phyloP scores from a whole-genome alignment of 192 early-diverging fungal species.

The Geosiphon pyriformis region DNA sequence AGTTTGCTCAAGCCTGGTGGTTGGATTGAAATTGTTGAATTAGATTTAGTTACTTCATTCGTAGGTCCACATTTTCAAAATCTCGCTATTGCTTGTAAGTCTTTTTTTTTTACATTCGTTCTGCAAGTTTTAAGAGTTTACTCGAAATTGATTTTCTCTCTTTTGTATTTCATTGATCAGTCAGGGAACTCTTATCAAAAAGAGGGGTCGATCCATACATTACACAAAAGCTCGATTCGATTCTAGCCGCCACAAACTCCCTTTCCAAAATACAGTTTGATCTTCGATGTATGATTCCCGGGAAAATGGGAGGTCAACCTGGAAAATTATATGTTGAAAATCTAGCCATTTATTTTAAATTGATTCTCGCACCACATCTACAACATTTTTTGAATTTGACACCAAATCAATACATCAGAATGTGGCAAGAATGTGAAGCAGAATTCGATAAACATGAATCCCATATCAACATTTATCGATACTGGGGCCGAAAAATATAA shows the following conservation, averaged over 20 bases:
- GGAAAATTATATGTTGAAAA: background rate
- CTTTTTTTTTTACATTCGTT: background rate
- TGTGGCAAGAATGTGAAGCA: background rate
- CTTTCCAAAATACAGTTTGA: background rate
- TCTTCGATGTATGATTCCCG: background rate
- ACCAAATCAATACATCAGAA: background rate
- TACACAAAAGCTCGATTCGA: background rate
- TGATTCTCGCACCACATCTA: background rate
- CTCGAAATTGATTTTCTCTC: background rate
- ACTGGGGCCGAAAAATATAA: background rate
- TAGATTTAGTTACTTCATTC: background rate
- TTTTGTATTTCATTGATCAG: background rate
- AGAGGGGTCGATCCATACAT: background rate
- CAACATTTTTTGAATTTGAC: background rate
- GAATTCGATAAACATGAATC: background rate
- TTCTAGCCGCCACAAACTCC: background rate
- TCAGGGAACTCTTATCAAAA: background rate
- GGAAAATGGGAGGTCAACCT: background rate
- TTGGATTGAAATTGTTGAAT: background rate
- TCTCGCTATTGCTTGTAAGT: background rate
- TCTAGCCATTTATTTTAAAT: background rate
- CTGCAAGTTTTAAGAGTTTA: background rate
- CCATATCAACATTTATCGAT: background rate
- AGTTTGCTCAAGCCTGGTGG: background rate
- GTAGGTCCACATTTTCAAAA: background rate